Base-by-base conservation (phyloP, 345 rosid species). In the Erysimum cheiranthoides region DNA sequence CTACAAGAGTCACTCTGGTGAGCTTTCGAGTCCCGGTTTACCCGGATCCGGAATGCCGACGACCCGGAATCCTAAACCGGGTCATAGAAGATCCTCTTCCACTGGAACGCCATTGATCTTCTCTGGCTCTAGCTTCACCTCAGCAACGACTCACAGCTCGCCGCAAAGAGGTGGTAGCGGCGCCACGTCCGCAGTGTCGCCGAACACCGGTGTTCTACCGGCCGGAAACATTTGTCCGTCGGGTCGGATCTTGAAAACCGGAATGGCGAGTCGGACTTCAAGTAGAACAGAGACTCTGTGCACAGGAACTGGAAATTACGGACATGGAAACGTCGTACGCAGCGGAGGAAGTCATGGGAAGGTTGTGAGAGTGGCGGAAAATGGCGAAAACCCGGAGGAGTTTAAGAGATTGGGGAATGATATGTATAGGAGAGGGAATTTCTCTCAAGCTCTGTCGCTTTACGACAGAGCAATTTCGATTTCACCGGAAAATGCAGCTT, bases 151-250 rank as follows among this genome's bases (percentile, higher is more conserved):
- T 25, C 51, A 67, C 32, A 70, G 25, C 66, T 53, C 45, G 27
- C 58, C 58, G 16, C 58, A 62, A 42, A 45, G 49, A 28, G 71
- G 53, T 5, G 61, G 75, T 45, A 43, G 49, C 13, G 77, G 77
- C 39, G 68, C 85, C 2, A 70, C 83, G 32, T 80, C 88, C 0
- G 75, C 86, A 0, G 74, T 76, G 27, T 62, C 84, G 3, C 83
- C 92, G 31, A 79, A 21, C 68, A 85, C 87, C 10, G 30, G 35
- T 21, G 79, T 85, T 70, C 81, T 85, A 31, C 91, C 92, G 8
- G 86, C 86, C 36, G 98, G 98, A 11, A 94, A 94, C 83, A 94
- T 94, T 16, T 94, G 95, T 40, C 97, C 93, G 0, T 90, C 98
- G 4, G 98, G 98, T 9, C 86, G 85, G 85, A 92, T 94, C 88